Conservation (phyloP, 2,329 filamentous ascomycete genomes). For the Macroventuria anomochaeta region DNA sequence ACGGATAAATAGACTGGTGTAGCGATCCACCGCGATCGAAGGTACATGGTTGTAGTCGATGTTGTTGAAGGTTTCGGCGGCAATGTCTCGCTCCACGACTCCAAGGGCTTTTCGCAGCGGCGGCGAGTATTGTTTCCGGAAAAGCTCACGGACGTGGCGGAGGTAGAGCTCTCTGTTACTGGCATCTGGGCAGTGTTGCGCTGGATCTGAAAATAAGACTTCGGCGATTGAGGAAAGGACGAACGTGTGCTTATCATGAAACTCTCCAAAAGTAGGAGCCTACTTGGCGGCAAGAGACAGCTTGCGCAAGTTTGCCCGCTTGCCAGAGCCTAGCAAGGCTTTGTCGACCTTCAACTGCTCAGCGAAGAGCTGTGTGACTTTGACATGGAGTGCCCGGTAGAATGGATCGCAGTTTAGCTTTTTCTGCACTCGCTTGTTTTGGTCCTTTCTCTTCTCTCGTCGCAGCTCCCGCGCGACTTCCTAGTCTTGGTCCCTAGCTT, state of each 20-base stretch:
- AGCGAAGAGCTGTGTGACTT: background rate
- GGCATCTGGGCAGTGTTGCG: background rate
- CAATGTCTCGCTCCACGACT: slow-evolving; percentile 61
- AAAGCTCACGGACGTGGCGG: slow-evolving; percentile 60
- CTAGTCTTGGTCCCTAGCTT: background rate
- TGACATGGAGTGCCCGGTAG: background rate
- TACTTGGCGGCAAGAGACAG: slow-evolving; percentile 67
- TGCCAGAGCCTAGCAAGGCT: slow-evolving; percentile 49
- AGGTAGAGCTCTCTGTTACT: slow-evolving; percentile 59
- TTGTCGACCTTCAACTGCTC: slow-evolving; percentile 55
- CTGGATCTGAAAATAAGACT: background rate
- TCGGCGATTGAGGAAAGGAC: slow-evolving; percentile 55
- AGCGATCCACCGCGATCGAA: slow-evolving; percentile 63
- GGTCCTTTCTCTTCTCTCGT: background rate
- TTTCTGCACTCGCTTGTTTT: slow-evolving; percentile 1
- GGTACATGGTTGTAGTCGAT: slow-evolving; percentile 66
- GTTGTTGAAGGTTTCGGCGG: slow-evolving; percentile 53
- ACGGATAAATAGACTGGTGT: slow-evolving; percentile 56
- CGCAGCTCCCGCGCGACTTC: background rate
- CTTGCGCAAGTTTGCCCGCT: slow-evolving; percentile 50
- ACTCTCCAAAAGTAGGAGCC: slow-evolving; percentile 62
- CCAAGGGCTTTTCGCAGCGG: slow-evolving; percentile 61
- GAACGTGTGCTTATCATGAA: slow-evolving; percentile 66
- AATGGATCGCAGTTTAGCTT: background rate
- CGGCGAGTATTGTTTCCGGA: slow-evolving; percentile 58